These are phyloP conservation scores for Solanum rostratum DNA, from an alignment of 257 asterid genomes.

Conservation along the genomic window DNA sequence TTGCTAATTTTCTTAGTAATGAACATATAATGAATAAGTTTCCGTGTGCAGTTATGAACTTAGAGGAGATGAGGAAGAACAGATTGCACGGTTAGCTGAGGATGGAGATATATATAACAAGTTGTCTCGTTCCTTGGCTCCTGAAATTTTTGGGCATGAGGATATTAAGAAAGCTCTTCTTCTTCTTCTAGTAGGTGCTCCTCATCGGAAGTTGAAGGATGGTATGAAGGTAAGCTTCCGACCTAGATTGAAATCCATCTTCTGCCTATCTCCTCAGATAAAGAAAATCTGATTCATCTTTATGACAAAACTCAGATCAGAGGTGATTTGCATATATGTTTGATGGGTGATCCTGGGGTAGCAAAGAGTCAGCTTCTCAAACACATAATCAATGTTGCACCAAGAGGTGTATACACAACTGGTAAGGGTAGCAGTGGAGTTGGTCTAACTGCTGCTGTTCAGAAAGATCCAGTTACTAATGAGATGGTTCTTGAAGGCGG, in stretches of 20 bases:
- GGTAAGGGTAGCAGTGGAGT: conserved; percentile 99
- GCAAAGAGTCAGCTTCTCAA: conserved; percentile 98
- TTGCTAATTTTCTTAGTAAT: background rate
- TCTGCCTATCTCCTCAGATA: background rate
- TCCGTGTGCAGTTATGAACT: conserved; percentile 42
- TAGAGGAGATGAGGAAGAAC: conserved; percentile 72
- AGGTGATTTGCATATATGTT: conserved; percentile 76
- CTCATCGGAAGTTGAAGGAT: conserved; percentile 87
- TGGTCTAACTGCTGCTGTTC: conserved; percentile 99
- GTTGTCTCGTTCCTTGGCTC: conserved; percentile 79
- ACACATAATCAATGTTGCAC: conserved; percentile 95
- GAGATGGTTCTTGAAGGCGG: conserved; percentile 99
- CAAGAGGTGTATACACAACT: conserved; percentile 91
- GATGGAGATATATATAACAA: conserved; percentile 88
- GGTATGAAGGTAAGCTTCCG: conserved; percentile 74
- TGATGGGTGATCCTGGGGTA: conserved; percentile 98
- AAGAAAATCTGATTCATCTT: background rate
- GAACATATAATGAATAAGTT: background rate
- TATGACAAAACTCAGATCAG: conserved; percentile 41
- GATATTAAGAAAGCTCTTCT: conserved; percentile 93
- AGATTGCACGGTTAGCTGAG: conserved; percentile 71
- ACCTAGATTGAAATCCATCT: background rate
- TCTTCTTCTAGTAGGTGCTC: conserved; percentile 95
- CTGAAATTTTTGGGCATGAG: conserved; percentile 92
- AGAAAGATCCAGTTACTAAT: conserved; percentile 92